These are phyloP conservation scores for Lepraria neglecta DNA, from an alignment of 495 filamentous ascomycete genomes.

Conservation along the genomic window DNA sequence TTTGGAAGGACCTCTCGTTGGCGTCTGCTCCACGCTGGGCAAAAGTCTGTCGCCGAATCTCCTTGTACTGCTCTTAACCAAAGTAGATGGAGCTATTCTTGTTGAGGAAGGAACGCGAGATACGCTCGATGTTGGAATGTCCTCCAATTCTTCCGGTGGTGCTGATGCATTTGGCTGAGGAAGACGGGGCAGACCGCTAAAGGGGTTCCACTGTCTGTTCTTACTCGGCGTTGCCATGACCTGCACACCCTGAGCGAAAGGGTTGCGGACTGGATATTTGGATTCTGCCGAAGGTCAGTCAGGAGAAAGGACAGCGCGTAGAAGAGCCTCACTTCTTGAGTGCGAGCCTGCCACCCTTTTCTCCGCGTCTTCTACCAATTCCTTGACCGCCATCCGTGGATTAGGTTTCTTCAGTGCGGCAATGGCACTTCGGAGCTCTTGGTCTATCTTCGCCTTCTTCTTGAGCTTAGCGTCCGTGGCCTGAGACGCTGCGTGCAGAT, in stretches of 20 bases:
- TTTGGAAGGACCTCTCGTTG: conserved; percentile 44
- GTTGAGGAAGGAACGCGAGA: conserved; percentile 28
- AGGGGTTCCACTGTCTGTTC: conserved; percentile 45
- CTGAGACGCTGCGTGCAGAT: conserved; percentile 51
- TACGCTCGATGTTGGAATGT: conserved; percentile 29
- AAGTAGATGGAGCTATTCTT: conserved; percentile 3
- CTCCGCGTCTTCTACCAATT: conserved; percentile 29
- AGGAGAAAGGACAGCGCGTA: not conserved
- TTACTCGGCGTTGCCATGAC: conserved; percentile 73
- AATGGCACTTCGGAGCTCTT: conserved; percentile 78
- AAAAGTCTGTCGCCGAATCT: not conserved
- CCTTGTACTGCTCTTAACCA: not conserved
- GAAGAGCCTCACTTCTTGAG: conserved; percentile 21
- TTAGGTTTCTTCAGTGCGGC: conserved; percentile 80
- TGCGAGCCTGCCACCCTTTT: conserved; percentile 20
- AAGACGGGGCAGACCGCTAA: conserved; percentile 25
- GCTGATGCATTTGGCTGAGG: conserved; percentile 18
- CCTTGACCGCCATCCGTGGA: conserved; percentile 55
- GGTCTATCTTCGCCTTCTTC: conserved; percentile 59
- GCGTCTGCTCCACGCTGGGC: conserved; percentile 46
- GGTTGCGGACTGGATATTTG: conserved; percentile 60
- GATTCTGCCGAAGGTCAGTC: conserved; percentile 35
- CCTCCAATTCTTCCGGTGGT: conserved; percentile 24
- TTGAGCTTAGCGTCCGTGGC: conserved; percentile 59
- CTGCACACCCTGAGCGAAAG: conserved; percentile 52